Conservation (phyloP, 371 early-diverging fungal genomes). For the Rhizopus arrhizus region DNA sequence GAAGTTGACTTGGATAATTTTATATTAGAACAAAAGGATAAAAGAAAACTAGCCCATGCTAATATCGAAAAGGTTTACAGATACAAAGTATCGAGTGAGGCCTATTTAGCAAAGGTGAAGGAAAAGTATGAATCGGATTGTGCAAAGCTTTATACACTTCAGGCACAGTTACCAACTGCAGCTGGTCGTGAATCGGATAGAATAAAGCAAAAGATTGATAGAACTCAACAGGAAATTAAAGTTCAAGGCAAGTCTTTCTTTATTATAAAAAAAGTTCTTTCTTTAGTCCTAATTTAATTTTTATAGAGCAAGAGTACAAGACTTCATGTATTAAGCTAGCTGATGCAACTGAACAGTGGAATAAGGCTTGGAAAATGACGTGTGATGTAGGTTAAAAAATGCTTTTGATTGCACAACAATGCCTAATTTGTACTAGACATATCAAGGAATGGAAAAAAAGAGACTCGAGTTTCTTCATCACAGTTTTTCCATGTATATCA, state of each 20-base stretch:
- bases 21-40: slow-evolving; percentile 76
- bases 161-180: slow-evolving; percentile 39
- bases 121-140: slow-evolving; percentile 75
- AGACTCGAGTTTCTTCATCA: slow-evolving; percentile 84
- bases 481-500: slow-evolving; percentile 82
- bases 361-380: slow-evolving; percentile 64
- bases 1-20: slow-evolving; percentile 78
- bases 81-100: slow-evolving; percentile 50
- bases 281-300: not conserved
- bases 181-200: slow-evolving; percentile 38
- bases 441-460: slow-evolving; percentile 88
- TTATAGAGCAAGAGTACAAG: slow-evolving; percentile 70
- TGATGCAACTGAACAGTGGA: slow-evolving; percentile 75
- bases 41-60: slow-evolving; percentile 55
- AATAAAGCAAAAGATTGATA: slow-evolving; percentile 36
- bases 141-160: slow-evolving; percentile 41
- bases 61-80: slow-evolving; percentile 59
- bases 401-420: not conserved
- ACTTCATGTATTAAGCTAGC: slow-evolving; percentile 62
- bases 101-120: slow-evolving; percentile 51
- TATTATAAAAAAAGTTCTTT: not conserved
- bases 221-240: slow-evolving; percentile 39
- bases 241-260: slow-evolving; percentile 32
- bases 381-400: slow-evolving; percentile 62
- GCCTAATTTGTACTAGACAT: slow-evolving; percentile 40